Evolutionary conservation across 2,329 filamentous ascomycete species (phyloP).

Genomic region (Parascedosporium putredinis): DNA sequence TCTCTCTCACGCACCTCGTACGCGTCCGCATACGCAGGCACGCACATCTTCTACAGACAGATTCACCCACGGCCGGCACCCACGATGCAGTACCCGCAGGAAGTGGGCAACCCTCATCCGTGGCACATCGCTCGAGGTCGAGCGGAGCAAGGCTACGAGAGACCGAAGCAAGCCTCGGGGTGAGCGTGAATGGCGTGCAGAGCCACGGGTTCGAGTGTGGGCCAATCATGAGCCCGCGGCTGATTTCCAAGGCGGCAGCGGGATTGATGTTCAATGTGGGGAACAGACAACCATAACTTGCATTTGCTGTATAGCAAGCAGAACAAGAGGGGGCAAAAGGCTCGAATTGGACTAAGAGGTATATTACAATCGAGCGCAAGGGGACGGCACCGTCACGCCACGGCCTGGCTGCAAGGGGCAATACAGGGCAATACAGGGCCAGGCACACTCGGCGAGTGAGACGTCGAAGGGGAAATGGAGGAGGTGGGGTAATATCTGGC

Average conservation of each 20-base stretch:
- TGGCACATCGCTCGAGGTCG: not conserved
- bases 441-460: not conserved
- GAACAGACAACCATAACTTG: not conserved
- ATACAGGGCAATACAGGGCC: too few species aligned
- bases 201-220: not conserved
- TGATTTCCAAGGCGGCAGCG: not conserved
- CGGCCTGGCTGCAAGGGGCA: too few species aligned
- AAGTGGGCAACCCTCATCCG: not conserved
- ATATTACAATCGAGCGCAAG: too few species aligned
- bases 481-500: not conserved
- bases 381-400: not conserved
- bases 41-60: too few species aligned
- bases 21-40: too few species aligned
- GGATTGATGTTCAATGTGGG: not conserved
- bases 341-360: too few species aligned
- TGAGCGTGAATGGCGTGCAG: too few species aligned
- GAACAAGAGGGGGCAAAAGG: too few species aligned
- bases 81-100: too few species aligned
- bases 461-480: not conserved
- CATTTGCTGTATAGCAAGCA: too few species aligned
- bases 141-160: not conserved
- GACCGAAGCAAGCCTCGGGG: not conserved
- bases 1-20: too few species aligned
- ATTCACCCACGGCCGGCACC: too few species aligned
- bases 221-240: not conserved